Percentiles rank a stretch among this genome's conserved stretches.
Conservation (phyloP, 495 filamentous ascomycete genomes). For the Penicillium malachiteum region DNA sequence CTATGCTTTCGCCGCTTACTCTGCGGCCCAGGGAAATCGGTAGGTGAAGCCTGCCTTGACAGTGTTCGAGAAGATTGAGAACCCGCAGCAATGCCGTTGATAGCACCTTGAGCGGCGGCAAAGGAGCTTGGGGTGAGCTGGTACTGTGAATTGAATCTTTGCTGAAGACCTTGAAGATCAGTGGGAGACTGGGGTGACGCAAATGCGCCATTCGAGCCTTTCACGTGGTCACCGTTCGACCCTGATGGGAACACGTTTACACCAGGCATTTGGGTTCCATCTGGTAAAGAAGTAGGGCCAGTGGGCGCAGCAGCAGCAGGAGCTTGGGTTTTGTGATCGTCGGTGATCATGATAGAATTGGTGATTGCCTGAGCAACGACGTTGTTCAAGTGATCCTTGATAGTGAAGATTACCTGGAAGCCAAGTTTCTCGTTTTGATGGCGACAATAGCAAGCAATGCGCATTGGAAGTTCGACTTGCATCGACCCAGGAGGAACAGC, state of each 20-base stretch:
- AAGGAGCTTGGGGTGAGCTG: conserved; percentile 39
- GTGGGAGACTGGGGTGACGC: conserved; percentile 41
- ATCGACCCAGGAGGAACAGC: conserved; percentile 58
- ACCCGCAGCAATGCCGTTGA: conserved; percentile 43
- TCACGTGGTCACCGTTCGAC: conserved; percentile 28
- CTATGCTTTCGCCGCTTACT: conserved; percentile 77
- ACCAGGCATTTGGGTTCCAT: conserved; percentile 45
- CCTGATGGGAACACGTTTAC: conserved; percentile 46
- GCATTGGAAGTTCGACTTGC: conserved; percentile 82
- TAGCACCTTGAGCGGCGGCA: conserved; percentile 28
- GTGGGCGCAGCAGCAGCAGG: conserved; percentile 38
- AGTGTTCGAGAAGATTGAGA: conserved; percentile 59
- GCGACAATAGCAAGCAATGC: conserved; percentile 96
- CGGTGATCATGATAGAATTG: conserved; percentile 87
- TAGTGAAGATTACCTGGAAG: conserved; percentile 90
- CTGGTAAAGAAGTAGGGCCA: conserved; percentile 38
- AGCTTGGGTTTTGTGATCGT: conserved; percentile 88
- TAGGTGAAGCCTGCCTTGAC: conserved; percentile 72
- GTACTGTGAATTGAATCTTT: conserved; percentile 47
- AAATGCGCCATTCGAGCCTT: conserved; percentile 21
- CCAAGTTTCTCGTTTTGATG: conserved; percentile 90
- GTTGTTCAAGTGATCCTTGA: conserved; percentile 74
- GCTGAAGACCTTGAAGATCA: conserved; percentile 55
- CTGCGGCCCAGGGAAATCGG: conserved; percentile 56
- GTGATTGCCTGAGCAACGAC: conserved; percentile 83